Evolutionary conservation across 768 basidiomycete species (phyloP).

Genomic region (Tricholoma sp.): DNA sequence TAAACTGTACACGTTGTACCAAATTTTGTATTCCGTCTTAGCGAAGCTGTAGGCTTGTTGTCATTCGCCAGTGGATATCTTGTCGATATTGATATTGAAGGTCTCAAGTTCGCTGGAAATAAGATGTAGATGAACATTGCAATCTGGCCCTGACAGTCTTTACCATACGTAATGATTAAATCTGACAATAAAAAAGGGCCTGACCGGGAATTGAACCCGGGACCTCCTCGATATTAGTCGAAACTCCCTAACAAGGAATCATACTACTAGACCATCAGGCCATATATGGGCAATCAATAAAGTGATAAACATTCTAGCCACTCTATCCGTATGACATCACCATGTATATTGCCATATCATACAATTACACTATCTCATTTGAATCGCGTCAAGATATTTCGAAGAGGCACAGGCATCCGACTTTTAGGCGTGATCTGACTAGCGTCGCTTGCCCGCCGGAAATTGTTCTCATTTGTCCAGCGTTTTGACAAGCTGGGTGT

Average conservation of each 20-base stretch:
- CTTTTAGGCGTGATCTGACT: conserved; percentile 26
- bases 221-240: conserved; percentile 12
- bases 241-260: conserved; percentile 36
- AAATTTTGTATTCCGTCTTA: too few species aligned
- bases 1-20: too few species aligned
- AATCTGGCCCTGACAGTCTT: too few species aligned
- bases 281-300: conserved; percentile 3
- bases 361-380: conserved; percentile 22
- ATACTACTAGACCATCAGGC: conserved; percentile 40
- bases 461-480: conserved; percentile 29
- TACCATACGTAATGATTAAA: too few species aligned
- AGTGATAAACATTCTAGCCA: not conserved
- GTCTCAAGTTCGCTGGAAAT: too few species aligned
- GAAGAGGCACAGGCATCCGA: conserved; percentile 41
- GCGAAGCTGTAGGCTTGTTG: too few species aligned
- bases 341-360: too few species aligned
- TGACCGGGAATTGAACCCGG: conserved; percentile 15
- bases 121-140: too few species aligned
- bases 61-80: too few species aligned
- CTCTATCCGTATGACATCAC: too few species aligned
- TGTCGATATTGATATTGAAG: too few species aligned
- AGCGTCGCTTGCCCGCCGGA: conserved; percentile 21
- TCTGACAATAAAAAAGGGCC: not conserved
- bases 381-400: conserved; percentile 42
- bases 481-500: conserved; percentile 19